Percentiles rank a stretch among this genome's conserved stretches.
phyloP scores from a whole-genome alignment of 148 eudicot species.

The Chenopodium suecicum region DNA sequence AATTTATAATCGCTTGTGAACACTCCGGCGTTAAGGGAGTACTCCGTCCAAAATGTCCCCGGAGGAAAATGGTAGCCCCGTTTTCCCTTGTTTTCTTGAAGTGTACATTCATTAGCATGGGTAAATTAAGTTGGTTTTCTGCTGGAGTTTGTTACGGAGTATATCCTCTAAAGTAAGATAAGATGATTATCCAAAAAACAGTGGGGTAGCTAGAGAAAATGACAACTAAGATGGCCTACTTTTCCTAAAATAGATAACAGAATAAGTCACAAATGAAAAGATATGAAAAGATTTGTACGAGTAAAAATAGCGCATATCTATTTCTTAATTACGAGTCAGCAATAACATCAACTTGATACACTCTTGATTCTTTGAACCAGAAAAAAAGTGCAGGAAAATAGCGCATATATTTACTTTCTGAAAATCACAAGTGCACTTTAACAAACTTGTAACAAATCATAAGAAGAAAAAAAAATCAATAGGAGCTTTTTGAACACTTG shows the following conservation, averaged over 20 bases:
- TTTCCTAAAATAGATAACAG: background rate
- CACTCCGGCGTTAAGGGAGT: too few species aligned
- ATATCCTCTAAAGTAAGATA: background rate
- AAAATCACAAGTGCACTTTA: background rate
- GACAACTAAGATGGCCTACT: slow-evolving; percentile 4
- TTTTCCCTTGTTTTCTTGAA: background rate
- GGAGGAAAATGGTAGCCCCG: too few species aligned
- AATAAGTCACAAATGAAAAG: slow-evolving; percentile 1
- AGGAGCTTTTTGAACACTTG: slow-evolving; percentile 11
- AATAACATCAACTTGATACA: background rate
- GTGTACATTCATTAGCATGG: background rate
- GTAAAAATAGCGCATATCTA: background rate
- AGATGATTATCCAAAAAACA: background rate
- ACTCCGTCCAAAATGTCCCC: too few species aligned
- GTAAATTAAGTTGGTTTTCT: background rate
- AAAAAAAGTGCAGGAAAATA: background rate
- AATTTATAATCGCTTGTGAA: too few species aligned
- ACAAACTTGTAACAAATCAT: background rate
- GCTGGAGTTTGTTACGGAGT: background rate
- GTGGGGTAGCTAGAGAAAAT: background rate
- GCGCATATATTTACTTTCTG: background rate
- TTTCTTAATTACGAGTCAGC: background rate
- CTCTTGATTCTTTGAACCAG: background rate
- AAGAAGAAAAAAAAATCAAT: background rate
- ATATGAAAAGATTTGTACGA: background rate